A percentile compares a stretch with the other conserved stretches of the same genome.
Conservation (phyloP, 352 stramenopile species). For the Thraustotheca clavata region DNA sequence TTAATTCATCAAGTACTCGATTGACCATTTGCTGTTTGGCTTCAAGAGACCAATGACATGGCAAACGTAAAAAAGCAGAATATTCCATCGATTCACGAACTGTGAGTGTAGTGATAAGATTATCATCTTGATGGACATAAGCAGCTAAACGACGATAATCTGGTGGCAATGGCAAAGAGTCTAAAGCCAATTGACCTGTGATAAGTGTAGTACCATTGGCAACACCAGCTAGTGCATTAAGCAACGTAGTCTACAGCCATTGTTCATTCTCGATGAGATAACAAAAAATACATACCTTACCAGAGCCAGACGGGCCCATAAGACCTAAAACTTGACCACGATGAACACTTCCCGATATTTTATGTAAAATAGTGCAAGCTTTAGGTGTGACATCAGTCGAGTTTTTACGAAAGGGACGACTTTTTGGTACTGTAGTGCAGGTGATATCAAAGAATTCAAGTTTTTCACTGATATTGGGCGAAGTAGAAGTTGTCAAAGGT, state of each 20-base stretch:
- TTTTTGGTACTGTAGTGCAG: conserved; percentile 28
- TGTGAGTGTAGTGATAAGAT: conserved; percentile 68
- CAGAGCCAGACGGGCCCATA: conserved; percentile 64
- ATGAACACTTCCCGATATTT: conserved; percentile 42
- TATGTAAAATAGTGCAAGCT: conserved; percentile 43
- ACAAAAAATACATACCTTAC: conserved; percentile 43
- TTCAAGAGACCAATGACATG: conserved; percentile 33
- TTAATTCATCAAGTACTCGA: conserved; percentile 58
- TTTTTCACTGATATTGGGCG: conserved; percentile 30
- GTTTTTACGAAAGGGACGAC: neutral
- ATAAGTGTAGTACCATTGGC: conserved; percentile 49
- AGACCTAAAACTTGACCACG: conserved; percentile 59
- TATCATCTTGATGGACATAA: conserved; percentile 85
- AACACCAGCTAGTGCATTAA: conserved; percentile 67
- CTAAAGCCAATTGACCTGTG: conserved; percentile 50
- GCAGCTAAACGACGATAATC: conserved; percentile 66
- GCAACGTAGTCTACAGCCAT: conserved; percentile 40
- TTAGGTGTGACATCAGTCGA: neutral
- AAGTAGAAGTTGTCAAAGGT: conserved; percentile 24
- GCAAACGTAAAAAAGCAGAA: conserved; percentile 67
- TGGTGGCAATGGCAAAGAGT: conserved; percentile 42
- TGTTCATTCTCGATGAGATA: no score
- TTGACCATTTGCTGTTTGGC: conserved; percentile 63
- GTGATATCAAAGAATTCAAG: conserved; percentile 54
- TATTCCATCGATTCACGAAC: conserved; percentile 80